Evolutionary conservation across 2,329 filamentous ascomycete genomes (phyloP).

Genomic region (Gnomoniopsis smithogilvyi): DNA sequence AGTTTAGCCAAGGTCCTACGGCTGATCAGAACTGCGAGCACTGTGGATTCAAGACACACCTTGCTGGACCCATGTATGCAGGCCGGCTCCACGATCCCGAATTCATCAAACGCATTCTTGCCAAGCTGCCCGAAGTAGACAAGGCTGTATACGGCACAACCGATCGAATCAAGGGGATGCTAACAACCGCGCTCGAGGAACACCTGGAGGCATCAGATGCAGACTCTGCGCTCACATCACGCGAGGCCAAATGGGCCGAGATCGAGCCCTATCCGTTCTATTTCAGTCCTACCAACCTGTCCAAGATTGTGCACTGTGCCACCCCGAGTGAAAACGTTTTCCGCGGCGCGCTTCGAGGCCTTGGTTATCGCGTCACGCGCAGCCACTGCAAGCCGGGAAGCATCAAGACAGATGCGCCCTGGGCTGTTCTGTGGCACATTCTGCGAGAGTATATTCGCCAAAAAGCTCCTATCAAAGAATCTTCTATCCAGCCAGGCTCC

Average conservation of each 20-base stretch:
- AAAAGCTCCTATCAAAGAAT: constrained; percentile 72
- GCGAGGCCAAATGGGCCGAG: constrained; percentile 54
- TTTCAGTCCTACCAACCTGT: constrained; percentile 71
- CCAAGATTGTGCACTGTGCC: constrained; percentile 73
- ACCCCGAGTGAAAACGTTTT: constrained; percentile 78
- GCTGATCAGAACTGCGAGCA: constrained; percentile 69
- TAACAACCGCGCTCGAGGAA: constrained; percentile 84
- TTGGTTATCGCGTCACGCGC: constrained; percentile 80
- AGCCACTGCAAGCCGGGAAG: constrained; percentile 88
- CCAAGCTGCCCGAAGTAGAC: constrained; percentile 65
- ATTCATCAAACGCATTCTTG: constrained; percentile 78
- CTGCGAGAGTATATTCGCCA: constrained; percentile 91
- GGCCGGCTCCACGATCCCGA: constrained; percentile 81
- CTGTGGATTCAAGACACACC: constrained; percentile 81
- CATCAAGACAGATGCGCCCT: constrained; percentile 91
- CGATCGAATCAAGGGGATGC: constrained; percentile 83
- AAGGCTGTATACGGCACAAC: constrained; percentile 74
- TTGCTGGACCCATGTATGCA: constrained; percentile 93
- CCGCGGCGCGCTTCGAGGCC: constrained; percentile 73
- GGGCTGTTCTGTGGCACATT: constrained; percentile 85
- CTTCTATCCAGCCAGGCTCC: constrained; percentile 65
- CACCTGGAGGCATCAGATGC: constrained; percentile 33
- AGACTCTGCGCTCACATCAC: constrained; percentile 25
- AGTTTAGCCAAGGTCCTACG: constrained; percentile 68
- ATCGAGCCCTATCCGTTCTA: constrained; percentile 82